phyloP scores from a whole-genome alignment of 176 grass and related monocot genomes.

The Dactylis glomerata region DNA sequence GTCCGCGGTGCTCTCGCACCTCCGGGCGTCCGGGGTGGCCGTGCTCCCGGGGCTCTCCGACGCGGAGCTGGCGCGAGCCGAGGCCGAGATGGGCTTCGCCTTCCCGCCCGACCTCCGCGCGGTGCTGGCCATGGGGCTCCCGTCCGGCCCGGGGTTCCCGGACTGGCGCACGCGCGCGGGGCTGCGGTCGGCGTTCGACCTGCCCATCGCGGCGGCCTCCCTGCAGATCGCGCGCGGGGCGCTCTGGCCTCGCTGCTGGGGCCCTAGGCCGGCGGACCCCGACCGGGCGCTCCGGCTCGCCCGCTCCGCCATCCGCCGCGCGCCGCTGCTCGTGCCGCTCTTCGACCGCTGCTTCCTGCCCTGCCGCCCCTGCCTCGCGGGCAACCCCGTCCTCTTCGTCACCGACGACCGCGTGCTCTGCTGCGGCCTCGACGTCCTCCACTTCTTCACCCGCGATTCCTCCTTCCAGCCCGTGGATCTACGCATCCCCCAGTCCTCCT shows the following conservation, averaged over 20 bases:
- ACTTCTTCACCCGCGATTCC: slow-evolving; percentile 78
- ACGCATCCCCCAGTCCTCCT: neutral
- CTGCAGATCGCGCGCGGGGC: slow-evolving; percentile 49
- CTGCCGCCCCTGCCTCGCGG: slow-evolving; percentile 69
- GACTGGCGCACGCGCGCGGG: slow-evolving; percentile 58
- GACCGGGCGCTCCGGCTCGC: slow-evolving; percentile 59
- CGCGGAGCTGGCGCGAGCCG: slow-evolving; percentile 57
- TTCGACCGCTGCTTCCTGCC: slow-evolving; percentile 90
- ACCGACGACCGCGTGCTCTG: slow-evolving; percentile 84
- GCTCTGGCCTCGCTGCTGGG: slow-evolving; percentile 81
- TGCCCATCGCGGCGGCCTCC: slow-evolving; percentile 54
- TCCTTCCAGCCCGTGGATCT: slow-evolving; percentile 41
- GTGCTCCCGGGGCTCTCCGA: slow-evolving; percentile 63
- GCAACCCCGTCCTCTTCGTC: slow-evolving; percentile 93
- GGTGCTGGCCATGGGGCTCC: slow-evolving; percentile 58
- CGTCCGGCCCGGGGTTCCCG: slow-evolving; percentile 63
- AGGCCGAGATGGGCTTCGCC: slow-evolving; percentile 70
- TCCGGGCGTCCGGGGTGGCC: slow-evolving; percentile 48
- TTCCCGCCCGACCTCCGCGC: slow-evolving; percentile 95
- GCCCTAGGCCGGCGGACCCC: slow-evolving; percentile 46
- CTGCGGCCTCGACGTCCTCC: slow-evolving; percentile 76
- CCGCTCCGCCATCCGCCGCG: slow-evolving; percentile 59
- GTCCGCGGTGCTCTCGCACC: slow-evolving; percentile 47
- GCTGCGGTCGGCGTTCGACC: slow-evolving; percentile 41
- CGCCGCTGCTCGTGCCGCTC: slow-evolving; percentile 70